Percentiles rank a stretch among this genome's conserved stretches.
phyloP scores from a whole-genome alignment of 768 basidiomycete genomes.

The Leccinum rimulosum region DNA sequence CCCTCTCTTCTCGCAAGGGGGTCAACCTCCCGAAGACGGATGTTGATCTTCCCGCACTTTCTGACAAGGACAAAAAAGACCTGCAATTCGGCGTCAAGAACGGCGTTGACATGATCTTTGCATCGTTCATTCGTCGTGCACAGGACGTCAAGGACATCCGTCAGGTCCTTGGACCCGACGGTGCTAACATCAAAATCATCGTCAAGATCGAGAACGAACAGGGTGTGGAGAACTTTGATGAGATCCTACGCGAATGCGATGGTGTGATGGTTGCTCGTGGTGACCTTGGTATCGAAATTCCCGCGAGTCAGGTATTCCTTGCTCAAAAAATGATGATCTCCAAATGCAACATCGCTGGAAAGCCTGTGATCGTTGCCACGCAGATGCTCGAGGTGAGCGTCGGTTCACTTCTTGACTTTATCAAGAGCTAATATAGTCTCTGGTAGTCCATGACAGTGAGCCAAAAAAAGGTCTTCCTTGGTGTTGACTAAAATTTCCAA shows the following conservation, averaged over 20 bases:
- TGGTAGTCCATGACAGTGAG: constrained; percentile 89
- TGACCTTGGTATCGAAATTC: constrained; percentile 99
- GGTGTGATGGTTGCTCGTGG: constrained; percentile 99
- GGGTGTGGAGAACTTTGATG: constrained; percentile 98
- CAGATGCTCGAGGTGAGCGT: constrained; percentile 92
- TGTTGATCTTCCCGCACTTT: constrained; percentile 96
- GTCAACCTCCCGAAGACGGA: constrained; percentile 98
- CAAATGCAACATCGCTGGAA: constrained; percentile 97
- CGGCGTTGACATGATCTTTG: constrained; percentile 98
- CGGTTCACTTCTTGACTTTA: neutral
- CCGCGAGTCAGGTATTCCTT: constrained; percentile 98
- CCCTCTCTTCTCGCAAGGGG: constrained; percentile 94
- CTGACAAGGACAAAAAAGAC: constrained; percentile 97
- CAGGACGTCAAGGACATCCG: constrained; percentile 95
- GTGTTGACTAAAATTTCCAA: constrained; percentile 10
- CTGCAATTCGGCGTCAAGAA: constrained; percentile 94
- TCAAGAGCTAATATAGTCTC: constrained; percentile 10
- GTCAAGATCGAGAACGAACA: constrained; percentile 99
- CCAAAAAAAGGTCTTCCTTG: neutral
- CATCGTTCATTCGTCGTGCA: constrained; percentile 95
- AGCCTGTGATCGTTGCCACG: constrained; percentile 97
- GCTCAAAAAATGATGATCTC: constrained; percentile 99
- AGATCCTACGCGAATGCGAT: constrained; percentile 91
- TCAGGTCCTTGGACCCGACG: constrained; percentile 89
- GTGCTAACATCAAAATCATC: constrained; percentile 96